phyloP scores from a whole-genome alignment of 164 flowering plant genomes.

The Aristolochia contorta region DNA sequence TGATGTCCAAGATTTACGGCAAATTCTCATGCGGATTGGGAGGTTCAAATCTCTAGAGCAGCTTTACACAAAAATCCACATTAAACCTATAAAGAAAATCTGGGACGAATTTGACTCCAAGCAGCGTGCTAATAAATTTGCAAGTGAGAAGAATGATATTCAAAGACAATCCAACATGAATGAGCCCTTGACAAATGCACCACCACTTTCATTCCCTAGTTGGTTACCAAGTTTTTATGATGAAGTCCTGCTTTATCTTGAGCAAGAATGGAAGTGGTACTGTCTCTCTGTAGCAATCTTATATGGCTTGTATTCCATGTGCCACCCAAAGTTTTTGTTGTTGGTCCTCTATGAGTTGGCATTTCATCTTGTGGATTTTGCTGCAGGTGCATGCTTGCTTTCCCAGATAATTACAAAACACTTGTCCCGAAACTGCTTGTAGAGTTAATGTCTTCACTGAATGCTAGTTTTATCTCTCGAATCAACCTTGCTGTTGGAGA shows the following conservation, averaged over 20 bases:
- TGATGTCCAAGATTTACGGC: slow-evolving; percentile 77
- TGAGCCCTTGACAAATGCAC: slow-evolving; percentile 31
- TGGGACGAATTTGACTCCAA: slow-evolving; percentile 86
- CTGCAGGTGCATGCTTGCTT: slow-evolving; percentile 88
- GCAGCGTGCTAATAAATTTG: slow-evolving; percentile 40
- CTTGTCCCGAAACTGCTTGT: slow-evolving; percentile 81
- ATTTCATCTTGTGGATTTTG: background rate
- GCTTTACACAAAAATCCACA: slow-evolving; percentile 78
- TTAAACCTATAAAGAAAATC: slow-evolving; percentile 65
- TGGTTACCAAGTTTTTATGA: slow-evolving; percentile 97
- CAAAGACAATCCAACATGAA: slow-evolving; percentile 38
- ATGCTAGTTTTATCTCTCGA: slow-evolving; percentile 72
- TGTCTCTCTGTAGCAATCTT: background rate
- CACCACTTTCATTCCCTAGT: slow-evolving; percentile 46
- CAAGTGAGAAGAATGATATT: slow-evolving; percentile 46
- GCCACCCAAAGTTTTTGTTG: background rate
- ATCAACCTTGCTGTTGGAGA: slow-evolving; percentile 89
- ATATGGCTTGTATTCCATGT: background rate
- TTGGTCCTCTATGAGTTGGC: background rate
- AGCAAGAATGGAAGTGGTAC: slow-evolving; percentile 99
- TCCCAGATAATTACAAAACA: slow-evolving; percentile 79
- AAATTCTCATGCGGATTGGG: slow-evolving; percentile 82
- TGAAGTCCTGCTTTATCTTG: slow-evolving; percentile 87
- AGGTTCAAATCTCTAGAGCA: slow-evolving; percentile 82
- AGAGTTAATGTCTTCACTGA: slow-evolving; percentile 61